A percentile compares a stretch with the other conserved stretches of the same genome.
Conservation (phyloP, 768 basidiomycete genomes). For the Lentinula sp. region DNA sequence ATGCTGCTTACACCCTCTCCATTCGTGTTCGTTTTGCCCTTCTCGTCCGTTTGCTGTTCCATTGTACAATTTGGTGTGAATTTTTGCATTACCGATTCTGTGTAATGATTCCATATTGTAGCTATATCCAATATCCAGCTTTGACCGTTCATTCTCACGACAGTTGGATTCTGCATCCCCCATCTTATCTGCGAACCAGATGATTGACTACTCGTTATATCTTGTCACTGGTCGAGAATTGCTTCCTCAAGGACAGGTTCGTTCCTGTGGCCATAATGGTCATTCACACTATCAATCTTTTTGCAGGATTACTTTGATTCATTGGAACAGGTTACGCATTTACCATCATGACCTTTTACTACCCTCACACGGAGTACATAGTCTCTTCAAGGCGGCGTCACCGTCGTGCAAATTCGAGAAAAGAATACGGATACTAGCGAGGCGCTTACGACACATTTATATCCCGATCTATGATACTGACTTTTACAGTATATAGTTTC, state of each 20-base stretch:
- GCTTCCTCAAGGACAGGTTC: slow-evolving; percentile 71
- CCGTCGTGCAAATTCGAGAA: slow-evolving; percentile 85
- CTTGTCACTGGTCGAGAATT: slow-evolving; percentile 81
- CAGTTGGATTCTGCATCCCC: too few species aligned
- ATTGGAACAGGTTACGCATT: slow-evolving; percentile 58
- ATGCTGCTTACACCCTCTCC: background rate
- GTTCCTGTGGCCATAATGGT: slow-evolving; percentile 4
- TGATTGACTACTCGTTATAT: slow-evolving; percentile 69
- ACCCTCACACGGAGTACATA: slow-evolving; percentile 18
- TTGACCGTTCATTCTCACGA: too few species aligned
- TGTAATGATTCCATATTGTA: too few species aligned
- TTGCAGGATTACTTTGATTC: slow-evolving; percentile 61
- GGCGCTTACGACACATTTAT: slow-evolving; percentile 26
- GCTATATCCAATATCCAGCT: background rate
- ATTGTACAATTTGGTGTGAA: too few species aligned
- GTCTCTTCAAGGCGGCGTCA: slow-evolving; percentile 84
- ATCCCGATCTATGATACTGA: background rate
- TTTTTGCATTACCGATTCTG: too few species aligned
- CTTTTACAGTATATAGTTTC: slow-evolving; percentile 45
- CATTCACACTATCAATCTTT: slow-evolving; percentile 3
- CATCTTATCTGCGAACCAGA: background rate
- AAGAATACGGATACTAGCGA: slow-evolving; percentile 78
- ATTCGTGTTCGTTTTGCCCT: background rate
- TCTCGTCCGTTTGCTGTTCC: background rate
- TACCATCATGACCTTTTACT: background rate